Evolutionary conservation across 345 rosid species (phyloP), one percentile per base, ranked within the genome.

Genomic region (Pelargonium nanum): DNA sequence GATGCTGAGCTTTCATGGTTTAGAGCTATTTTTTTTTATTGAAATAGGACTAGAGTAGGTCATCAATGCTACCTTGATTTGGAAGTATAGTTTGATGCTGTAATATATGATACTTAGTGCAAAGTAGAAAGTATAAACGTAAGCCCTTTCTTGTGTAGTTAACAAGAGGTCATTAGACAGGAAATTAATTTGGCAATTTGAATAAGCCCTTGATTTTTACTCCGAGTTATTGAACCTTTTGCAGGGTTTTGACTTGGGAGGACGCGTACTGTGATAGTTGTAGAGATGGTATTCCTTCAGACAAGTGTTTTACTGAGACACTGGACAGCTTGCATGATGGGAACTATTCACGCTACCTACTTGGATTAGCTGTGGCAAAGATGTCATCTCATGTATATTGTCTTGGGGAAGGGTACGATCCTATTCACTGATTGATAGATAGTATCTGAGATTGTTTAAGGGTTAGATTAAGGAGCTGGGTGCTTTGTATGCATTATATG

Each of bases 161-260:
- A 20, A 48, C 21, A 44, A 12, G 45, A 58, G 62, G 21, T 20
- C 8, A 23, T 20, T 30, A 32, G 61, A 58, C 19, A 57, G 52
- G 22, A 48, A 23, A 32, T 19, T 58, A 20, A 58, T 32, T 34
- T 34, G 61, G 61, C 20, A 2, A 6, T 20, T 23, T 28, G 7
- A 30, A 10, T 2, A 34, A 25, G 17, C 25, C 24, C 61, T 32
- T 34, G 22, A 24, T 48, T 13, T n/a, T 48, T 30, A 34, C 23
- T 34, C 8, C 5, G 21, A 34, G 62, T 24, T 34, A 25, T 57
- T 55, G 28, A 57, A 68, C 57, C 50, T 70, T 56, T 62, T 64
- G 62, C 82, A 91, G 98, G 92, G 81, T 91, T 71, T 75, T 91
- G 70, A 85, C 98, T 58, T 80, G 86, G 88, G 96, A 85, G 78